These are phyloP conservation scores for Citeromyces hawaiiensis DNA, from an alignment of 1,139 yeast genomes.

Conservation along the genomic window DNA sequence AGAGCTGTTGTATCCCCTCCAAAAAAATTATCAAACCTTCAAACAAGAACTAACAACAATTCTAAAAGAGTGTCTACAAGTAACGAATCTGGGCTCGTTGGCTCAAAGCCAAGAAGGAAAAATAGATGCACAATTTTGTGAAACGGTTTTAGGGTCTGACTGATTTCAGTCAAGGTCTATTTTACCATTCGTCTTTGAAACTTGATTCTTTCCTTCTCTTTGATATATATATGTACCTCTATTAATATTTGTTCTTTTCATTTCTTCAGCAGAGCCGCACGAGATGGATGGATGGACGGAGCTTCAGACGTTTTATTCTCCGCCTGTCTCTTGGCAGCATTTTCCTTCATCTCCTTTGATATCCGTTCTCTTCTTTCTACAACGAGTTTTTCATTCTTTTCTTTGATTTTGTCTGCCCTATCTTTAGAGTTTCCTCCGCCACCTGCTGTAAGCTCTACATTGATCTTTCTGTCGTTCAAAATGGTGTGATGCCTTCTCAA, in stretches of 20 bases:
- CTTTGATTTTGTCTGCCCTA: conserved; percentile 58
- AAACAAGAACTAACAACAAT: neutral
- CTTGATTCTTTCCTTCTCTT: conserved; percentile 2
- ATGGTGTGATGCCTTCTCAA: conserved; percentile 68
- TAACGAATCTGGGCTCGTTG: conserved; percentile 5
- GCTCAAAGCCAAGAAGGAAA: conserved; percentile 24
- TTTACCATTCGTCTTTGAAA: neutral
- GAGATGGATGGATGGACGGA: conserved; percentile 38
- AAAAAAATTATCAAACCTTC: conserved; percentile 7
- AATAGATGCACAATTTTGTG: conserved; percentile 37
- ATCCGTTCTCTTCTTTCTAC: conserved; percentile 48
- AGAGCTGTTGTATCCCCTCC: conserved; percentile 57
- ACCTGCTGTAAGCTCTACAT: conserved; percentile 93
- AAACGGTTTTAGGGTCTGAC: conserved; percentile 4
- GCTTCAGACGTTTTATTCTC: conserved; percentile 15
- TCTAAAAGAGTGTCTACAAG: conserved; percentile 5
- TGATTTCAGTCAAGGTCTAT: too few species aligned
- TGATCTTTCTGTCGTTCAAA: conserved; percentile 61
- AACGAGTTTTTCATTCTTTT: conserved; percentile 62
- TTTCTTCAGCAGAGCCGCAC: conserved; percentile 28
- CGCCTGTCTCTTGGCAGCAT: conserved; percentile 13
- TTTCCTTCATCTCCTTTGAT: conserved; percentile 22
- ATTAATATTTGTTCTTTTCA: too few species aligned
- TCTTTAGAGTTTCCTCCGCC: conserved; percentile 88
- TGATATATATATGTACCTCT: conserved; percentile 2